A percentile compares a stretch with the other conserved stretches of the same genome.
phyloP scores from a whole-genome alignment of 139 green algal species.

The Marvania coccoides region DNA sequence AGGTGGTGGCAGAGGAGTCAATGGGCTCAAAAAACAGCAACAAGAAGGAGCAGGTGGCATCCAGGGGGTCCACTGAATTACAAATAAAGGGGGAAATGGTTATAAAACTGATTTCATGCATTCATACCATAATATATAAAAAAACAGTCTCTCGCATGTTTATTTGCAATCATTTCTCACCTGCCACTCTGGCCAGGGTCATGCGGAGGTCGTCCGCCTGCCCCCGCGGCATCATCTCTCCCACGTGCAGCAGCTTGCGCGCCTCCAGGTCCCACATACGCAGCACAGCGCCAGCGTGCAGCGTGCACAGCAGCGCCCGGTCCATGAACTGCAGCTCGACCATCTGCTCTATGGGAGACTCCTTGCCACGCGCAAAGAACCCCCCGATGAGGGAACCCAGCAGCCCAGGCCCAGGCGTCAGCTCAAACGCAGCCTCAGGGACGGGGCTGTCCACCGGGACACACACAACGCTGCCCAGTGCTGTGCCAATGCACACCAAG shows the following conservation, averaged over 20 bases:
- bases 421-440: neutral
- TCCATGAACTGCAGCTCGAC: neutral
- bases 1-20: neutral
- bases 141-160: neutral
- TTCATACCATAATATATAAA: neutral
- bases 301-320: neutral
- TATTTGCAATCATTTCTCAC: neutral
- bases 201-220: neutral
- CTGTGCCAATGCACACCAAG: conserved; percentile 5
- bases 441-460: neutral
- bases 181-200: neutral
- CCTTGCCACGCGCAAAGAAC: neutral
- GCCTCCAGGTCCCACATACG: conserved; percentile 39
- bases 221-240: neutral
- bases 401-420: neutral
- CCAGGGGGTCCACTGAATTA: conserved; percentile 19
- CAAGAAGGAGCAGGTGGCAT: conserved; percentile 17
- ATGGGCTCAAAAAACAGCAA: conserved; percentile 8
- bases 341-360: conserved; percentile 4
- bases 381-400: conserved; percentile 4
- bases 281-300: conserved; percentile 22
- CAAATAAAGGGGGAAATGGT: too few relatives aligned
- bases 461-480: conserved; percentile 6
- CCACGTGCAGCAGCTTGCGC: conserved; percentile 2
- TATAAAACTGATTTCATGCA: neutral